Conservation (phyloP, 2,329 filamentous ascomycete species). For the Neophaeococcomyces aloes region DNA sequence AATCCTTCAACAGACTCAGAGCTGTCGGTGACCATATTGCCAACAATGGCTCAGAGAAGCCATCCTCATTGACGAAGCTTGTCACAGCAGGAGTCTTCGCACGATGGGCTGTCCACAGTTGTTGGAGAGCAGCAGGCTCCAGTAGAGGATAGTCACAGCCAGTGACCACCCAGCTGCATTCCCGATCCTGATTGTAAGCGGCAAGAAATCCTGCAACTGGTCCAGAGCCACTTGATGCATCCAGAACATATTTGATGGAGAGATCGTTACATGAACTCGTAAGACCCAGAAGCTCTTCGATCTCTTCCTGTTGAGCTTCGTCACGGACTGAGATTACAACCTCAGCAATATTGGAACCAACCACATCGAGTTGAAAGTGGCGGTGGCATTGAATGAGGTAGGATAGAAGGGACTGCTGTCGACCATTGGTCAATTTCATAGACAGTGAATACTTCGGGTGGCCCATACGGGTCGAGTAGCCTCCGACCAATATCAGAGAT, state of each 20-base stretch:
- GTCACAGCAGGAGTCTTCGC: conserved; percentile 22
- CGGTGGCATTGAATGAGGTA: too few relatives aligned
- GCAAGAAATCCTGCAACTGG: conserved; percentile 26
- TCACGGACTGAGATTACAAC: conserved; percentile 4
- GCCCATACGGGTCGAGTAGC: too few relatives aligned
- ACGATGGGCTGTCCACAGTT: conserved; percentile 21
- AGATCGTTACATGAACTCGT: conserved; percentile 11
- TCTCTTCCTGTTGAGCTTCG: conserved; percentile 6
- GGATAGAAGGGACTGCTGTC: too few relatives aligned
- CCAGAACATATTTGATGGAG: conserved; percentile 8
- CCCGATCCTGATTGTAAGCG: conserved; percentile 22
- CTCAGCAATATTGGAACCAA: not conserved
- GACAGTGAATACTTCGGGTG: too few relatives aligned
- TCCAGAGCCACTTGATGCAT: conserved; percentile 12
- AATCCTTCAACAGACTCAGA: conserved; percentile 9
- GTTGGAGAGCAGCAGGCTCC: conserved; percentile 20
- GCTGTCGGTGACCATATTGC: conserved; percentile 28
- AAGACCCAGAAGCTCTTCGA: conserved; percentile 23
- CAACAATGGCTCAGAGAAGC: conserved; percentile 28
- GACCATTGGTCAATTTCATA: too few relatives aligned
- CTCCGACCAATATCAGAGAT: too few relatives aligned
- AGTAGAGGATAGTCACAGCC: conserved; percentile 29
- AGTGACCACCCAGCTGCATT: conserved; percentile 26
- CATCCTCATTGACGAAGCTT: conserved; percentile 26
- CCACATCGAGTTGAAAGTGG: too few relatives aligned